Evolutionary conservation across 768 basidiomycete genomes (phyloP).

Genomic region (Boletus pseudo-olivaceus): DNA sequence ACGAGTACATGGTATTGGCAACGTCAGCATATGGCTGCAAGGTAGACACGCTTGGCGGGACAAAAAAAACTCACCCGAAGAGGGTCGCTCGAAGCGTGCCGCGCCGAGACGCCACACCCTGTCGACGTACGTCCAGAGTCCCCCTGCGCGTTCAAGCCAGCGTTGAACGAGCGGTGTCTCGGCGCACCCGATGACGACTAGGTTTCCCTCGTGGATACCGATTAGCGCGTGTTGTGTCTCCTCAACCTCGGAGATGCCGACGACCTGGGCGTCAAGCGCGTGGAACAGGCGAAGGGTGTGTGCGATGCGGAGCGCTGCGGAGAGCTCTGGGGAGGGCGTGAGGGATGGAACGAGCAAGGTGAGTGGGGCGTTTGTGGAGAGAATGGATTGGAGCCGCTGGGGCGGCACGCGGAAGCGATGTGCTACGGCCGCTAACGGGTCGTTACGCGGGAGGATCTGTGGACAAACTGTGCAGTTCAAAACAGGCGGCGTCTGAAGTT

Average conservation of each 20-base stretch:
- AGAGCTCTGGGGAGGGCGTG: slow-evolving; percentile 35
- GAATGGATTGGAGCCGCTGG: slow-evolving; percentile 60
- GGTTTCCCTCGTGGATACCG: slow-evolving; percentile 39
- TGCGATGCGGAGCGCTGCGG: slow-evolving; percentile 61
- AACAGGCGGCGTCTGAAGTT: no score
- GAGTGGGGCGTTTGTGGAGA: slow-evolving; percentile 52
- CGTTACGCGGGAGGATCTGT: slow-evolving; percentile 7
- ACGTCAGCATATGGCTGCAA: background rate
- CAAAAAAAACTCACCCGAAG: slow-evolving; percentile 15
- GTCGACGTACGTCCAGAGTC: slow-evolving; percentile 20
- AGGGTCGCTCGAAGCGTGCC: slow-evolving; percentile 17
- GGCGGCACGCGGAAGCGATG: slow-evolving; percentile 7
- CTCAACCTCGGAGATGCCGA: slow-evolving; percentile 32
- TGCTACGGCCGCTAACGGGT: background rate
- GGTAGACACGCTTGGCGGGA: no score
- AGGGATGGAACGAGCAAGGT: slow-evolving; percentile 51
- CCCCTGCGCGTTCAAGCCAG: slow-evolving; percentile 28
- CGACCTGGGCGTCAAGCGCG: slow-evolving; percentile 65
- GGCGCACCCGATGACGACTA: slow-evolving; percentile 54
- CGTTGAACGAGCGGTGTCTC: slow-evolving; percentile 31
- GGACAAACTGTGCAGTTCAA: background rate
- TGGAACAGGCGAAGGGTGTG: slow-evolving; percentile 68
- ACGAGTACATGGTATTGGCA: background rate
- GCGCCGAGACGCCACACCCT: slow-evolving; percentile 13
- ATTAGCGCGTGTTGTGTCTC: background rate